phyloP scores from a whole-genome alignment of 2,329 filamentous ascomycete species.

The Cyphellophora europaea region DNA sequence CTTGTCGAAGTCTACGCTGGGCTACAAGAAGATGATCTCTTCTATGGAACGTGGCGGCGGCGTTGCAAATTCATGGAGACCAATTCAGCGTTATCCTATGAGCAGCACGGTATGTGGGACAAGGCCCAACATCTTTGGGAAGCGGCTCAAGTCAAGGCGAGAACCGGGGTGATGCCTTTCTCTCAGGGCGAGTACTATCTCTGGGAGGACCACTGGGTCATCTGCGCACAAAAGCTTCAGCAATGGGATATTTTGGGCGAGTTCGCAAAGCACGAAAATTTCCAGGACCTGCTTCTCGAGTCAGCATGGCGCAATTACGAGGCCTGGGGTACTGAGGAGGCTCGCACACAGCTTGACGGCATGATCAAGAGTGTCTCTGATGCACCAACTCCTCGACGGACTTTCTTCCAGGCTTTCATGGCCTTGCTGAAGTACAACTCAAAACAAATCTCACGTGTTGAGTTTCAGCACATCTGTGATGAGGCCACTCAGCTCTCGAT shows the following conservation, averaged over 20 bases:
- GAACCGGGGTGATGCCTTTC: constrained; percentile 91
- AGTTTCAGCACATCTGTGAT: constrained; percentile 86
- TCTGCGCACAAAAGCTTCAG: constrained; percentile 95
- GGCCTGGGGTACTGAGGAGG: constrained; percentile 80
- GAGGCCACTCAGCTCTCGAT: constrained; percentile 97
- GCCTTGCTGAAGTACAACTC: constrained; percentile 87
- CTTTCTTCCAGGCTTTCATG: constrained; percentile 99
- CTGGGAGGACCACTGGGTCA: constrained; percentile 98
- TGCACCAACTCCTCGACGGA: constrained; percentile 82
- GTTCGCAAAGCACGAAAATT: constrained; percentile 97
- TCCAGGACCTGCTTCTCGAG: constrained; percentile 91
- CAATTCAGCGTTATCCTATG: constrained; percentile 92
- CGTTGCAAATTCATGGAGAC: constrained; percentile 96
- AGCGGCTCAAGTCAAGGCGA: constrained; percentile 89
- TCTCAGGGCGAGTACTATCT: constrained; percentile 96
- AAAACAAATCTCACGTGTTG: constrained; percentile 67
- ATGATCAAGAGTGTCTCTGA: constrained; percentile 97
- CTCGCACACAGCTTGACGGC: constrained; percentile 80
- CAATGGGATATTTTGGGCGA: constrained; percentile 98
- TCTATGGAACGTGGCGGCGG: constrained; percentile 93
- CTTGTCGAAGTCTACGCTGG: constrained; percentile 87
- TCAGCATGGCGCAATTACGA: constrained; percentile 94
- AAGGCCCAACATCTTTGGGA: constrained; percentile 97
- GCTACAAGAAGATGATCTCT: constrained; percentile 90
- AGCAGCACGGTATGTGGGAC: constrained; percentile 99